phyloP scores from a whole-genome alignment of 257 asterid species.

The Cinchona pubescens region DNA sequence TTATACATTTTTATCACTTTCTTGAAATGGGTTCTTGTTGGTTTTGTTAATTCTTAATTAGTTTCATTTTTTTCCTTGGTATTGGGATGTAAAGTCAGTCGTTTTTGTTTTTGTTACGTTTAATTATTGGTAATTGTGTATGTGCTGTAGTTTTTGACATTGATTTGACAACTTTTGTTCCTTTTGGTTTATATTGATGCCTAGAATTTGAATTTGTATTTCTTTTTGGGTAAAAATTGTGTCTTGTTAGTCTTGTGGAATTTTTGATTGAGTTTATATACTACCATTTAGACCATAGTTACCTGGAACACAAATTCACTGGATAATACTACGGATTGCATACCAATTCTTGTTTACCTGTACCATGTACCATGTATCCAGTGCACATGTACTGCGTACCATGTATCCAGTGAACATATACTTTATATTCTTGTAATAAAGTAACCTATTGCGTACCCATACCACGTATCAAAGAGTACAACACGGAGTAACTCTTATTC shows the following conservation, averaged over 20 bases:
- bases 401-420: no score
- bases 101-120: not conserved
- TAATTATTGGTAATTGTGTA: not conserved
- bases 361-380: no score
- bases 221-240: not conserved
- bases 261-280: not conserved
- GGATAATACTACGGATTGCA: no score
- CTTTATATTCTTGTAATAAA: no score
- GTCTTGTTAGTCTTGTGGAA: not conserved
- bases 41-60: not conserved
- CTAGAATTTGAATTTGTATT: not conserved
- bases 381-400: no score
- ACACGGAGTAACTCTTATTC: no score
- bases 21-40: conserved; percentile 1
- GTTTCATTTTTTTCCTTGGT: not conserved
- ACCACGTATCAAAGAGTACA: no score
- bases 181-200: not conserved
- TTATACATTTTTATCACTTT: not conserved
- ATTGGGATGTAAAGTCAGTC: not conserved
- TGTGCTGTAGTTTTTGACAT: not conserved
- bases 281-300: no score
- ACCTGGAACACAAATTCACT: no score
- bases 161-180: not conserved
- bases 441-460: no score
- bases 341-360: no score